Percentiles rank a stretch among this genome's conserved stretches.
Conservation (phyloP, 208 protist species). For the Leishmania guyanensis region DNA sequence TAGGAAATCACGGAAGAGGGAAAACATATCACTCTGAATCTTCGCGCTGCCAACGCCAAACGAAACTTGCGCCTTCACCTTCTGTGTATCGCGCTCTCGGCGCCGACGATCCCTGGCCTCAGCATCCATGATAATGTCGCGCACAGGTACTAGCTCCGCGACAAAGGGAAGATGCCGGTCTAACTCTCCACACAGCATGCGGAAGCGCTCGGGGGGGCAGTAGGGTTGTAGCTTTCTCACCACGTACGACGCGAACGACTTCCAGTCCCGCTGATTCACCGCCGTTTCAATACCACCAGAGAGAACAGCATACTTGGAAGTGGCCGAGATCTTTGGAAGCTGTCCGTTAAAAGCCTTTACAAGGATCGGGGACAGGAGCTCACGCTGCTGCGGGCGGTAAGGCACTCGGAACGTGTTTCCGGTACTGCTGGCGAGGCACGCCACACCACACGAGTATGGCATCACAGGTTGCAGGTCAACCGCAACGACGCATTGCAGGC, state of each 20-base stretch:
- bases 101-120: slow-evolving; percentile 62
- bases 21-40: slow-evolving; percentile 89
- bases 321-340: slow-evolving; percentile 51
- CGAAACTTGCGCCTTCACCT: slow-evolving; percentile 54
- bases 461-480: slow-evolving; percentile 82
- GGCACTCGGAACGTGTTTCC: slow-evolving; percentile 73
- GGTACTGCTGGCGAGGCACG: slow-evolving; percentile 81
- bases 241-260: slow-evolving; percentile 83
- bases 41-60: slow-evolving; percentile 82
- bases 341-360: slow-evolving; percentile 80
- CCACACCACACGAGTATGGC: slow-evolving; percentile 60
- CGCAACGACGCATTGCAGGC: slow-evolving; percentile 78
- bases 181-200: slow-evolving; percentile 48
- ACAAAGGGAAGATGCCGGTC: slow-evolving; percentile 82
- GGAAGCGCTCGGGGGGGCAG: slow-evolving; percentile 37
- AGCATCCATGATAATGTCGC: slow-evolving; percentile 52
- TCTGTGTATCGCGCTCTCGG: slow-evolving; percentile 76
- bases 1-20: slow-evolving; percentile 76
- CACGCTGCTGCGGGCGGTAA: slow-evolving; percentile 77
- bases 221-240: slow-evolving; percentile 62
- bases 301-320: slow-evolving; percentile 75
- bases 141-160: slow-evolving; percentile 83
- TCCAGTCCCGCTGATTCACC: slow-evolving; percentile 78
- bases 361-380: slow-evolving; percentile 56
- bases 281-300: slow-evolving; percentile 79